Evolutionary conservation across 768 basidiomycete species (phyloP).

Genomic region (Termitomyces sp.): DNA sequence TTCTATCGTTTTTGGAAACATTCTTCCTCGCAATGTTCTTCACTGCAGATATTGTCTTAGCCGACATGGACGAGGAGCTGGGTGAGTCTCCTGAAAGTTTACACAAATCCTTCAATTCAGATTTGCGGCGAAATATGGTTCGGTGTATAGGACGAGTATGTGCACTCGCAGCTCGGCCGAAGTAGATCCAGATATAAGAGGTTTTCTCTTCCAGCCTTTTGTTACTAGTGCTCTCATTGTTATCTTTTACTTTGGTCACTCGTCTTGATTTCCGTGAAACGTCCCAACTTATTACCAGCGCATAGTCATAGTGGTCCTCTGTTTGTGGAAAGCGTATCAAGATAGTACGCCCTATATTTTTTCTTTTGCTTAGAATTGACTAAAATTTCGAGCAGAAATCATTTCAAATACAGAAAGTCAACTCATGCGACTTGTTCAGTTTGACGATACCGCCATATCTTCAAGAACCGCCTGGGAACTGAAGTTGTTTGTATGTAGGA

Average conservation of each 20-base stretch:
- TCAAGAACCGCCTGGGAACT: background rate
- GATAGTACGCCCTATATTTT: background rate
- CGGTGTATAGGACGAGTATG: background rate
- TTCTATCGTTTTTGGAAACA: background rate
- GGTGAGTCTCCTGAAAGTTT: background rate
- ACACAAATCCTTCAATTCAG: background rate
- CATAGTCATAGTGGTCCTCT: background rate
- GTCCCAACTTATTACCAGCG: background rate
- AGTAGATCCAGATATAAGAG: background rate
- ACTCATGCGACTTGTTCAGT: constrained; percentile 3
- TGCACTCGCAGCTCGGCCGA: background rate
- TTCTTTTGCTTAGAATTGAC: background rate
- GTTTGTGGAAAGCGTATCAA: background rate
- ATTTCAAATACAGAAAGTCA: background rate
- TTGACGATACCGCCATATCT: background rate
- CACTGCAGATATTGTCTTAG: background rate
- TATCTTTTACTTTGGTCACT: background rate
- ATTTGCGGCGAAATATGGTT: background rate
- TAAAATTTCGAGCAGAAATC: background rate
- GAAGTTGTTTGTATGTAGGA: background rate
- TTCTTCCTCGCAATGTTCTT: background rate
- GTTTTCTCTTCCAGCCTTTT: background rate
- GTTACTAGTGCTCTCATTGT: constrained; percentile 1
- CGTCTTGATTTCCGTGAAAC: background rate
- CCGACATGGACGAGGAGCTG: background rate